Base-by-base conservation (phyloP, 2,329 filamentous ascomycete species). In the Chaetomiaceae sp. region DNA sequence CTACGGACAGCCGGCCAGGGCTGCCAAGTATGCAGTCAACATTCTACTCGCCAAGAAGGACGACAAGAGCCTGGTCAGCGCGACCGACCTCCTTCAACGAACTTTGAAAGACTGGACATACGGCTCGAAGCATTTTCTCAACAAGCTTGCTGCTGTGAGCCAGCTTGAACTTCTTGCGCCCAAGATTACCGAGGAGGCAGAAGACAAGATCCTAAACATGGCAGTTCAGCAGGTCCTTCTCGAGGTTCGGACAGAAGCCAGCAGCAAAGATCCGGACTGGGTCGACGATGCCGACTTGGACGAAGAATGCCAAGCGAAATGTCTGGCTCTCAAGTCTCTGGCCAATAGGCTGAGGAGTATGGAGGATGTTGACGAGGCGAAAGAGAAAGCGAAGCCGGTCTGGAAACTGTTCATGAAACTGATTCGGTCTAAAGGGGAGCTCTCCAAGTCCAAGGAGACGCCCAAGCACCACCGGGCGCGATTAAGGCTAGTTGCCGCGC, bases 11-110 rank as follows among this genome's bases (percentile, higher is more conserved):
- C 92, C 91, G 2, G 81, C 89, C 10, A 85, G 86, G 66, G 88
- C 89, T 8, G 89, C 92, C 20, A 99, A 99, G 70, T 90, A 97
- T 71, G 94, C 94, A 0, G 84, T 97, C 44, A 91, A 89, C 25
- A 90, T 99, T 59, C 77, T 99, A 49, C 82, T 96, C 70, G 85
- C 88, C 32, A 85, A 85, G 61, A 75, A 76, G 41, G 78, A 82
- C 20, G 84, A 91, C 61, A 94, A 89, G 67, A 87, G 78, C 60
- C 71, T 91, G 64, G 86, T 95, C 73, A 88, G 90, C 55, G 89
- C 90, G 7, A 90, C 86, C 48, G 90, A 95, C 61, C 78, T 99
- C 10, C 71, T 96, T 7, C 81, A 86, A 51, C 87, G 86, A 66
- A 86, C 86, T 54, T 81, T 89, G 59, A 84, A 89, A 59, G 80